Evolutionary conservation across 257 asterid species (phyloP).

Genomic region (Forsythia suspensa): DNA sequence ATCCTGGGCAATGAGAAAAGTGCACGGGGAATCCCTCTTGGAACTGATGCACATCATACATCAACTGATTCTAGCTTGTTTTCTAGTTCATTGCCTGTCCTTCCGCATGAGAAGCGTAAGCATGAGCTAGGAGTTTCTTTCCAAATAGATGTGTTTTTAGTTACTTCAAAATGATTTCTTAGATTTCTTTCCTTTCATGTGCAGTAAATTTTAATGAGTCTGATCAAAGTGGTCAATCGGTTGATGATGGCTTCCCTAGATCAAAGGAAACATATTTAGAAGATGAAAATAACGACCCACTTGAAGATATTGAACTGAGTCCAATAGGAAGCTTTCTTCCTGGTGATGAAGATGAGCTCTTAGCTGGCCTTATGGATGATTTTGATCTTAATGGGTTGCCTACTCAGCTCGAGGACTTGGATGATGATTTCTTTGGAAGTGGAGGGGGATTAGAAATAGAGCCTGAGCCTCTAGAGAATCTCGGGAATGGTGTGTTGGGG

Average conservation of each 20-base stretch:
- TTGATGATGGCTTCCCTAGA: constrained; percentile 58
- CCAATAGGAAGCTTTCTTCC: constrained; percentile 62
- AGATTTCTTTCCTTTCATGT: constrained; percentile 18
- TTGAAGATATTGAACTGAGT: constrained; percentile 55
- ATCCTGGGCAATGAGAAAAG: constrained; percentile 39
- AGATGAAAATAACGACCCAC: constrained; percentile 46
- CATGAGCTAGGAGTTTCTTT: background rate
- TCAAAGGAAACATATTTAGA: constrained; percentile 37
- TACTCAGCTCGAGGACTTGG: constrained; percentile 89
- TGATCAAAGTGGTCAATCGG: constrained; percentile 37
- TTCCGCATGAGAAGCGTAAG: constrained; percentile 67
- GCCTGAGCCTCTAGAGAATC: constrained; percentile 51
- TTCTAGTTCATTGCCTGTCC: constrained; percentile 83
- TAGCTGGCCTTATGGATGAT: constrained; percentile 90
- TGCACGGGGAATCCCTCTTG: constrained; percentile 60
- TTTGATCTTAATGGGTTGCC: constrained; percentile 90
- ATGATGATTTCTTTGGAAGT: constrained; percentile 91
- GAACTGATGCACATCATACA: constrained; percentile 45
- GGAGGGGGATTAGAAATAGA: constrained; percentile 95
- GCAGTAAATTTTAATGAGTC: constrained; percentile 63
- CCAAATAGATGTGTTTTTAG: background rate
- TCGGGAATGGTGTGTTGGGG: constrained; percentile 55
- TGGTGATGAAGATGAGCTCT: constrained; percentile 88
- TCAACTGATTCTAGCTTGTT: constrained; percentile 79
- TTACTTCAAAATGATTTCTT: constrained; percentile 15